Base-by-base conservation (phyloP, 768 basidiomycete species). In the Gloeopeniophorella convolvens region DNA sequence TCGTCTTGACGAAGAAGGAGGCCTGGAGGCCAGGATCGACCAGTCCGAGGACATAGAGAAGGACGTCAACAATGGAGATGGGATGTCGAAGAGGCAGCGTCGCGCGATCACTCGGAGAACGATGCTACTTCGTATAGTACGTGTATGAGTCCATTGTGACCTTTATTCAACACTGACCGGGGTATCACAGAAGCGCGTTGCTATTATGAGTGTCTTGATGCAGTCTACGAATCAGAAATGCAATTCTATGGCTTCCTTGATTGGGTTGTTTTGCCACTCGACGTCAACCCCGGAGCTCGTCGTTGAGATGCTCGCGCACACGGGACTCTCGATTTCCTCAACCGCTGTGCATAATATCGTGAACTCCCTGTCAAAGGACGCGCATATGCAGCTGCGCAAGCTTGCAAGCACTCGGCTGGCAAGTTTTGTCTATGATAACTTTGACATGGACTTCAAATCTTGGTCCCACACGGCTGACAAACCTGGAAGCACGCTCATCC, bases 381-480 rank as follows among this genome's bases (percentile, higher is more conserved):
- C 43, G 2, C 3, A 15, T 5, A 57, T 49, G n/a, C 20, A 32
- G 1, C 55, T 56, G 0, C 49, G 53, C 12, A 35, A 55, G 9
- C 54, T 66, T 16, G 67, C 65, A 0, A 42, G 56, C 23, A 62
- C 59, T 3, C 51, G 68, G 5, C 43, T 62, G 1, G 50, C 61
- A 1, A 45, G 55, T 5, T 69, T 64, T 55, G 68, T 68, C 5
- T 75, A 70, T 23, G 68, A 76, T 49, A 76, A 76, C 55, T 64
- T 75, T 24, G 72, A 76, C 52, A 61, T 73, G 5, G 59, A 69
- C 32, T 51, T 73, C 7, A 64, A 68, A 39, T 45, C 56, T 9
- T 13, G 57, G 0, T 47, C 63, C 6, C 67, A 66, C 0, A 70
- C 67, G 0, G 44, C 65, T 1, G 66, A 74, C 36, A 59, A 63